Evolutionary conservation across 2,329 filamentous ascomycete species (phyloP).

Genomic region (Pleomassaria siparia): DNA sequence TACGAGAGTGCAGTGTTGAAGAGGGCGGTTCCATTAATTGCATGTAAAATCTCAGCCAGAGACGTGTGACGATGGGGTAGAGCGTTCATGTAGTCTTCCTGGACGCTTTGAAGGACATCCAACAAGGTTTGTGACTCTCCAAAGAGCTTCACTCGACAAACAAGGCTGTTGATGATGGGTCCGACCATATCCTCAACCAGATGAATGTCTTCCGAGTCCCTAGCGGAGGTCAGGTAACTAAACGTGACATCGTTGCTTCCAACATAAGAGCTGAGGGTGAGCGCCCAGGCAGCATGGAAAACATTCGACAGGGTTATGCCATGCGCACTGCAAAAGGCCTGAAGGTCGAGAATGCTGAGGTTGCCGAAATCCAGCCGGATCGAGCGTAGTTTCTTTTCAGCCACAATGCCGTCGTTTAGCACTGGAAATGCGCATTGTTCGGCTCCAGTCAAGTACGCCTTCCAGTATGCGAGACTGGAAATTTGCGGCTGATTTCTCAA

Average conservation of each 20-base stretch:
- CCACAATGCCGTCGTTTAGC: conserved; percentile 24
- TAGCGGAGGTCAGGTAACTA: conserved; percentile 46
- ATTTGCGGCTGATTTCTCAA: conserved; percentile 27
- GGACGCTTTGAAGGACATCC: conserved; percentile 45
- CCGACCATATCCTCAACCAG: conserved; percentile 48
- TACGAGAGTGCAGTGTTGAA: conserved; percentile 55
- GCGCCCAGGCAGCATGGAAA: conserved; percentile 45
- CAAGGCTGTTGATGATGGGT: conserved; percentile 50
- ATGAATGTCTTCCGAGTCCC: conserved; percentile 44
- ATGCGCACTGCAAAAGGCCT: conserved; percentile 44
- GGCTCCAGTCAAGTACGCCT: conserved; percentile 30
- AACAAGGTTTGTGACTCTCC: conserved; percentile 34
- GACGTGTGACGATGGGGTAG: conserved; percentile 47
- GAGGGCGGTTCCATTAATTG: conserved; percentile 40
- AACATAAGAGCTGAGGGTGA: conserved; percentile 43
- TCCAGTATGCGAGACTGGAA: conserved; percentile 34
- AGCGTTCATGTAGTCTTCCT: conserved; percentile 51
- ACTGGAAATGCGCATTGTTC: conserved; percentile 37
- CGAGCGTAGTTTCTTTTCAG: conserved; percentile 25
- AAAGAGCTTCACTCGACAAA: conserved; percentile 46
- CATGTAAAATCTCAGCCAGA: conserved; percentile 52
- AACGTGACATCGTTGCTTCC: conserved; percentile 46
- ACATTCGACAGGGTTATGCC: conserved; percentile 54
- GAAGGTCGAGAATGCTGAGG: conserved; percentile 28
- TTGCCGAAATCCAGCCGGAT: conserved; percentile 32